Base-by-base conservation (phyloP, 768 basidiomycete genomes). In the Hemileccinum rubropunctum region DNA sequence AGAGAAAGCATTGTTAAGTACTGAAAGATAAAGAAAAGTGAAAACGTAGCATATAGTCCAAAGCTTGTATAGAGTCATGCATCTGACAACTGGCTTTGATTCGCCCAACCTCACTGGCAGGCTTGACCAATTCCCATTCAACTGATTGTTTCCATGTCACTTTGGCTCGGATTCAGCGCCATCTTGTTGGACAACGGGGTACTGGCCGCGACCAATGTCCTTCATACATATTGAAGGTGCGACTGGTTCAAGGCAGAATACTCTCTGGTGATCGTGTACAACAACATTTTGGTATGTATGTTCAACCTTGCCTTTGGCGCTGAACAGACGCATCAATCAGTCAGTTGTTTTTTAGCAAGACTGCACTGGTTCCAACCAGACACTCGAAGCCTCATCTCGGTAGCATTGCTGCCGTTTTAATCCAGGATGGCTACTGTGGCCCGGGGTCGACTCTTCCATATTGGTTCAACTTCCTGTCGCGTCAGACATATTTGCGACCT, bases 181-280 rank as follows among this genome's bases (percentile, higher is more conserved):
- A n/a, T n/a, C n/a, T n/a, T n/a, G n/a, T n/a, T n/a, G 56, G 14
- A 65, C 67, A 94, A 95, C 56, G 51, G 76, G 1, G 76, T 89
- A 0, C 95, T 95, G 0, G 49, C 89, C 11, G 86, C 95, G 83
- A 65, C 69, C 23, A 62, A 65, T 5, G 77, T 81, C 1, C 64
- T 92, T 20, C 75, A 80, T 7, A 86, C n/a, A n/a, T n/a, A n/a
- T n/a, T n/a, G n/a, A 80, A 65, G 76, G 81, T 0, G 79, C 95
- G 80, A 88, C 59, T 98, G 94, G 94, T 97, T 91, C 67, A 74
- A 79, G 14, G 78, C 75, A 35, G 89, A 90, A 53, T 77, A 83
- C 56, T 76, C 76, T 11, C 76, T 79, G 1, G 54, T 95, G 9
- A 61, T 76, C 20, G 67, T 97, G 17, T 98, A 91, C 60, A 2